These are phyloP conservation scores for Apophysomyces variabilis DNA, from an alignment of 371 early-diverging fungal genomes.

Conservation along the genomic window DNA sequence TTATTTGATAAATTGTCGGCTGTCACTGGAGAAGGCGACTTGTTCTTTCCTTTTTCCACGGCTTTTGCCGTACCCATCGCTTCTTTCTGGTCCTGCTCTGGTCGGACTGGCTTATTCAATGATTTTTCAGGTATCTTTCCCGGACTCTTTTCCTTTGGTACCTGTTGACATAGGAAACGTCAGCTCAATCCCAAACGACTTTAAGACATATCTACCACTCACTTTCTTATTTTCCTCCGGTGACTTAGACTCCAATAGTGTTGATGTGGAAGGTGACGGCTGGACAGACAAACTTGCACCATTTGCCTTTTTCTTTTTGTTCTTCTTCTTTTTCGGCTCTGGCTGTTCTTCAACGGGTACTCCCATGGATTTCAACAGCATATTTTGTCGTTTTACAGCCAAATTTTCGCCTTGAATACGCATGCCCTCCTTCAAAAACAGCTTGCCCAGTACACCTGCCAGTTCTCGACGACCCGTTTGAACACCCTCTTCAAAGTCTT, in stretches of 20 bases:
- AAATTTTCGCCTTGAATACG: constrained; percentile 71
- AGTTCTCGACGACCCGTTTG: constrained; percentile 68
- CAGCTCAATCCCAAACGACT: background rate
- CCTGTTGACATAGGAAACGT: background rate
- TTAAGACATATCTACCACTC: background rate
- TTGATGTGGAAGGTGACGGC: background rate
- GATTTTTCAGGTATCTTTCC: background rate
- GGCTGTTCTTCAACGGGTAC: constrained; percentile 14
- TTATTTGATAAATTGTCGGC: too few relatives aligned
- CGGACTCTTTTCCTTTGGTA: background rate
- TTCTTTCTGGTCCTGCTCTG: background rate
- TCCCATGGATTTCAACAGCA: constrained; percentile 62
- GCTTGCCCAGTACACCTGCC: constrained; percentile 70
- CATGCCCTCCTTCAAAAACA: constrained; percentile 75
- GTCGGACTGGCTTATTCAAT: too few relatives aligned
- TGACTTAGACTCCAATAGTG: background rate
- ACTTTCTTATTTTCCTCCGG: background rate
- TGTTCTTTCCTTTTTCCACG: too few relatives aligned
- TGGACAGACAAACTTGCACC: background rate
- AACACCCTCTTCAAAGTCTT: constrained; percentile 73
- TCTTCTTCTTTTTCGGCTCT: constrained; percentile 43
- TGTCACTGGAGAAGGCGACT: background rate
- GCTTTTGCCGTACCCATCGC: background rate
- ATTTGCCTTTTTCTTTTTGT: constrained; percentile 55
- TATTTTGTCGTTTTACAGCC: constrained; percentile 69